These are phyloP conservation scores for Aspergillus puulaauensis DNA, from an alignment of 2,329 filamentous ascomycete species.

Conservation along the genomic window DNA sequence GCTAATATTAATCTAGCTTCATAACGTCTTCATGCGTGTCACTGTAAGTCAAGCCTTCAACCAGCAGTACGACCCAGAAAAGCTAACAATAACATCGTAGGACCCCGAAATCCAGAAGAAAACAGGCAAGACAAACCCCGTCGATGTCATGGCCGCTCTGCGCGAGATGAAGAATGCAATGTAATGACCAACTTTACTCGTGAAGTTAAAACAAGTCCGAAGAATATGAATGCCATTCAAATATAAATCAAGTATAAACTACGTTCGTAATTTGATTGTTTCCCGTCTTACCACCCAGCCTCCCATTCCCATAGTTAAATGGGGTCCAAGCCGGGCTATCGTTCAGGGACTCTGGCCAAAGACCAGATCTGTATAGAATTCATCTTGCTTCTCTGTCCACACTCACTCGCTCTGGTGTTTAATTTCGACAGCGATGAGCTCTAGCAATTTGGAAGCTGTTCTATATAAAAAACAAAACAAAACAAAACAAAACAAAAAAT, in stretches of 20 bases:
- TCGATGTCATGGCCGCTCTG: slow-evolving; percentile 81
- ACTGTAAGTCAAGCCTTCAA: slow-evolving; percentile 54
- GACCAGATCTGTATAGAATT: slow-evolving; percentile 31
- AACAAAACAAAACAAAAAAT: neutral
- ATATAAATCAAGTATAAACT: neutral
- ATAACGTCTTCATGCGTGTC: slow-evolving; percentile 96
- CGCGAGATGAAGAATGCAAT: slow-evolving; percentile 76
- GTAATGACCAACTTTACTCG: slow-evolving; percentile 21
- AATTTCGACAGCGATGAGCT: slow-evolving; percentile 53
- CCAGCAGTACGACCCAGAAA: neutral
- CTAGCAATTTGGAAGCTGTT: slow-evolving; percentile 55
- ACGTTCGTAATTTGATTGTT: slow-evolving; percentile 27
- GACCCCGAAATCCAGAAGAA: slow-evolving; percentile 82
- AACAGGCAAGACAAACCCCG: slow-evolving; percentile 75
- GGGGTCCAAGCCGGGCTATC: slow-evolving; percentile 42
- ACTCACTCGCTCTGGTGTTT: slow-evolving; percentile 52
- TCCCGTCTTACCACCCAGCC: slow-evolving; percentile 43
- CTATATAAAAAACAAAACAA: neutral
- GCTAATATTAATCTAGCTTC: slow-evolving; percentile 56
- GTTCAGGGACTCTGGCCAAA: slow-evolving; percentile 35
- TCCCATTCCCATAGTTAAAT: slow-evolving; percentile 49
- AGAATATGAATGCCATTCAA: neutral
- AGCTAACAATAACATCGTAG: slow-evolving; percentile 39
- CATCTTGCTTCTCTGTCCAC: slow-evolving; percentile 60
- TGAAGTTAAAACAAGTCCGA: neutral